Percentiles rank a stretch among this genome's conserved stretches.
Evolutionary conservation across 2,329 filamentous ascomycete species (phyloP).

Genomic region (Neofusicoccum parvum): DNA sequence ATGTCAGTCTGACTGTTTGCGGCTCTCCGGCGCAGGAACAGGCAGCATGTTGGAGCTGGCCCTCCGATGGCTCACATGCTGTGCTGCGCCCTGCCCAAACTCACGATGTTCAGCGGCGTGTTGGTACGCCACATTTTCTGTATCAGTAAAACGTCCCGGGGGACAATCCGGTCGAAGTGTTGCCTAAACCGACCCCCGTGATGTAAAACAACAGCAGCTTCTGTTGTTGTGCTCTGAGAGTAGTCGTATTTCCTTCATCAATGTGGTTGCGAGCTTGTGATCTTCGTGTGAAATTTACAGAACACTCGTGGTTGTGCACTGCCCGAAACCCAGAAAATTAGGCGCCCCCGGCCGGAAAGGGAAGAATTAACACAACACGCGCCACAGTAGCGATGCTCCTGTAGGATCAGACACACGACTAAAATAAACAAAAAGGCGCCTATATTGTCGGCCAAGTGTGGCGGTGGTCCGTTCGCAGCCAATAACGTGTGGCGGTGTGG

Average conservation of each 20-base stretch:
- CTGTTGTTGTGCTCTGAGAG: no score
- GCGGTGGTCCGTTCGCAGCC: neutral
- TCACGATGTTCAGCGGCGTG: conserved; percentile 9
- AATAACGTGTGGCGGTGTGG: neutral
- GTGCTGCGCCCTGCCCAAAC: conserved; percentile 7
- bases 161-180: neutral
- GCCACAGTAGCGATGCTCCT: neutral
- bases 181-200: neutral
- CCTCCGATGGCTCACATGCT: conserved; percentile 6
- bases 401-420: neutral
- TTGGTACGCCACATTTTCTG: conserved; percentile 12
- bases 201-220: neutral
- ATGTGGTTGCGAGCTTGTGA: neutral
- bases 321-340: neutral
- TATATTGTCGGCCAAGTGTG: conserved; percentile 7
- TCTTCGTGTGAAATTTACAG: neutral
- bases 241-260: no score
- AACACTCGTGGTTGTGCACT: neutral
- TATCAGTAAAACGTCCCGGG: neutral
- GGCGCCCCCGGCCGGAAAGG: neutral
- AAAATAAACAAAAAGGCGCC: neutral
- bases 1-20: neutral
- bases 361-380: neutral
- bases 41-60: conserved; percentile 5
- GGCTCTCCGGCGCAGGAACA: neutral